Evolutionary conservation across 208 protist genomes (phyloP), one percentile per base, ranked within the genome.

Genomic region (Trypanosoma brucei): DNA sequence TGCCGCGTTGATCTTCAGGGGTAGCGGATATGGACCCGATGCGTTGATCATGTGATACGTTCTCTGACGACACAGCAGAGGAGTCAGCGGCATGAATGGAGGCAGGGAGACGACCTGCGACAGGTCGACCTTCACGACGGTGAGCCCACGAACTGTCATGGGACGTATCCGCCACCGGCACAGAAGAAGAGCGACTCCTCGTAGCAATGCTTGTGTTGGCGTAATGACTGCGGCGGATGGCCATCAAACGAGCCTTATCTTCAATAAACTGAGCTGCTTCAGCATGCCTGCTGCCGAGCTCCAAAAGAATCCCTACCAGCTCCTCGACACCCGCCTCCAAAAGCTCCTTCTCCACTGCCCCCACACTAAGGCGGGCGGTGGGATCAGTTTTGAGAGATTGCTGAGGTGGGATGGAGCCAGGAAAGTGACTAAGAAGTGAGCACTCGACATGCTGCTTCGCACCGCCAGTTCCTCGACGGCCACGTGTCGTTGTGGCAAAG

Each of bases 281-380:
- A 8, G 65, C 34, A 74, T 81, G 81, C 60, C 79, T 81, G 62
- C 77, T 83, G 49, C 76, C 78, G 34, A 92, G 68, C 65, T 88
- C 85, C 34, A 92, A 55, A 34, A 92, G 69, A 14, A 88, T 76
- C 55, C 85, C 81, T n/a, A 86, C 69, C 35, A 92, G 69, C 56
- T 92, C 85, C 46, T 73, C 72, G 51, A 78, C 83, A 55, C 57
- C 77, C 8, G 77, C 82, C 39, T 74, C 59, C 42, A 80, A 59
- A 34, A 92, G 62, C 58, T 85, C 73, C 64, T 67, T 72, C 65
- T 85, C 77, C 52, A 92, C 55, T n/a, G 82, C 59, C 40, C 75
- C 38, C 5, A 62, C 65, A 13, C 64, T 63, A 13, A 55, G 70
- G 46, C 11, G 53, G 42, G 31, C 37, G 42, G 31, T 34, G 14